Base-by-base conservation (phyloP, 306 rosid genomes). In the Sindora glabra region DNA sequence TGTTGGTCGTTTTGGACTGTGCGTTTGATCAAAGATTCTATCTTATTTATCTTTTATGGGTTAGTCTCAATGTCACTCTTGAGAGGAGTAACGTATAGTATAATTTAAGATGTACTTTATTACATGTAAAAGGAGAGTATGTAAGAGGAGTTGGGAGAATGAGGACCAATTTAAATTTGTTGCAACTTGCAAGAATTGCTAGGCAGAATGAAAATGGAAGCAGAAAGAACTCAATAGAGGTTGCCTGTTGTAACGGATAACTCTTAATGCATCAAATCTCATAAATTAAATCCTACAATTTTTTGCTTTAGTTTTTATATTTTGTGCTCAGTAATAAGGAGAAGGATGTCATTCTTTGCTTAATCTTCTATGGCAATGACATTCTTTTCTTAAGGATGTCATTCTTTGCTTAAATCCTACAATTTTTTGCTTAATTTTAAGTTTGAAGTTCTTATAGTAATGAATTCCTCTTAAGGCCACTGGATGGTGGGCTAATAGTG, bases 1-100 rank as follows among this genome's bases (percentile, higher is more conserved):
- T 21, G 17, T 58, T 64, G 67, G 41, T 40, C 49, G 65, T 49
- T 48, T 33, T 64, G 42, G 22, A 23, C 19, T 64, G 2, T 49
- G 36, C 51, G 29, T 29, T 41, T 13, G 10, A 33, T 52, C 25
- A 23, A 22, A n/a, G 64, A 32, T 51, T 15, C 21, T 26, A 52
- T 29, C 19, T 12, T 30, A 36, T 65, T 53, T 14, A 19, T 51
- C 59, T 51, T 46, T 17, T 38, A 13, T 33, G 37, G 49, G 23
- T 36, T n/a, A 16, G 10, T 51, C 2, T 27, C 38, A 26, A 47
- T 30, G 29, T 34, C 18, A 19, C 37, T 32, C 27, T 42, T 42
- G 24, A 41, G 32, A 50, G 25, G 36, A n/a, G 8, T 23, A 17
- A 25, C 33, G 36, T 41, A 50, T 49, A 32, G 17, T 64, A 25